Evolutionary conservation across 164 flowering plant species (phyloP).

Genomic region (Taxillus chinensis): DNA sequence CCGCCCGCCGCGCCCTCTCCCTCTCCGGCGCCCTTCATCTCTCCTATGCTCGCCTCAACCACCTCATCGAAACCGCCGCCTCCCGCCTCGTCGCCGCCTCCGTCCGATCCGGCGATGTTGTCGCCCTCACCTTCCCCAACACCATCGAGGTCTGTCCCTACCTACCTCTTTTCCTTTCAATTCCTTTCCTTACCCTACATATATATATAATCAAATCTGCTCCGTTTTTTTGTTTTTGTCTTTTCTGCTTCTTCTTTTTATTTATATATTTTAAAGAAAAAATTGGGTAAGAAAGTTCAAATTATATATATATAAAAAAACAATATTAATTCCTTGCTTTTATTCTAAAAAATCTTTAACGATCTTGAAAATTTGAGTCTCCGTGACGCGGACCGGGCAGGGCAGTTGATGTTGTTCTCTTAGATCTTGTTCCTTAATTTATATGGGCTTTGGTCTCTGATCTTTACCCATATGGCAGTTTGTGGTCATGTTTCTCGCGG

Average conservation of each 20-base stretch:
- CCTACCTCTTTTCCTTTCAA: no score
- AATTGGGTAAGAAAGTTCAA: no score
- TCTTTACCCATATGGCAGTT: conserved; percentile 32
- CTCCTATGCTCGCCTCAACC: conserved; percentile 44
- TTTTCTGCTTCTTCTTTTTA: no score
- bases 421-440: not conserved
- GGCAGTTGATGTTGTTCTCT: not conserved
- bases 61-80: conserved; percentile 60
- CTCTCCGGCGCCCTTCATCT: conserved; percentile 65
- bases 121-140: conserved; percentile 91
- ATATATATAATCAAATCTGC: no score
- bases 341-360: no score
- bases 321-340: no score
- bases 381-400: not conserved
- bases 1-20: conserved; percentile 51
- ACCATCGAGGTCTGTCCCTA: conserved; percentile 51
- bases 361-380: not conserved
- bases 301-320: no score
- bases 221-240: not conserved
- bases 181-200: no score
- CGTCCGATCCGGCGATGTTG: conserved; percentile 54
- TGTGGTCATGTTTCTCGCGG: conserved; percentile 80
- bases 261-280: not conserved
- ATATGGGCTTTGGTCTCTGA: not conserved
- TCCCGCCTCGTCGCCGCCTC: conserved; percentile 42